Base-by-base conservation (phyloP, 768 basidiomycete species). In the Leccinellum luteum region DNA sequence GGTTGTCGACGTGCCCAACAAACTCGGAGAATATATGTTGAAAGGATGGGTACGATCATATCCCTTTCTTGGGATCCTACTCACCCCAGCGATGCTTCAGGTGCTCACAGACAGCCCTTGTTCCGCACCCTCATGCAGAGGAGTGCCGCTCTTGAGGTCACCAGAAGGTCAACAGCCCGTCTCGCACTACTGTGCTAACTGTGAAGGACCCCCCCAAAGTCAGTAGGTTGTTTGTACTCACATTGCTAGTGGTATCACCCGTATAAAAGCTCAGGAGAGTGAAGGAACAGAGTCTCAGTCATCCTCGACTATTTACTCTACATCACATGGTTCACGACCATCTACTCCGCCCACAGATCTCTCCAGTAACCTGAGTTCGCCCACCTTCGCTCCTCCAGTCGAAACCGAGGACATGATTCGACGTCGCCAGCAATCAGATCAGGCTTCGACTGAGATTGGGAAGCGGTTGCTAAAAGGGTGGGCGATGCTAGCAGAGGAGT, bases 401-500 rank as follows among this genome's bases (percentile, higher is more conserved):
- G 87, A 89, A 57, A 86, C 85, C 1, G 85, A 85, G 61, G 84
- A 86, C 61, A 80, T 78, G 23, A 74, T 84, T 23, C 82, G 82
- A 34, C 81, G 92, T 30, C 83, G 92, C 53, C 84, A 86, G 58
- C 92, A 94, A 70, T 91, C 90, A 3, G 92, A 94, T 68, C 74
- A 71, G 41, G 92, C 93, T 15, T 90, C 91, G 3, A 73, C 85
- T 51, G 88, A 89, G 66, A 90, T 94, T 30, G 93, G 89, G 45
- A 86, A 82, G 60, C 81, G 85, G 25, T 76, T 94, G 58, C 73
- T 94, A 48, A 85, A 84, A 64, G 92, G 89, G 41, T 94, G 90
- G 90, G 85, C 92, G 0, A 90, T 94, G 89, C 78, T 94, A n/a
- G 90, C 80, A 23, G 90, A 94, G 35, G 90, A 92, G 73, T 94